Percentiles rank a stretch among this genome's conserved stretches.
Evolutionary conservation across 805 yeast species (phyloP).

Genomic region (Spathaspora arborariae): DNA sequence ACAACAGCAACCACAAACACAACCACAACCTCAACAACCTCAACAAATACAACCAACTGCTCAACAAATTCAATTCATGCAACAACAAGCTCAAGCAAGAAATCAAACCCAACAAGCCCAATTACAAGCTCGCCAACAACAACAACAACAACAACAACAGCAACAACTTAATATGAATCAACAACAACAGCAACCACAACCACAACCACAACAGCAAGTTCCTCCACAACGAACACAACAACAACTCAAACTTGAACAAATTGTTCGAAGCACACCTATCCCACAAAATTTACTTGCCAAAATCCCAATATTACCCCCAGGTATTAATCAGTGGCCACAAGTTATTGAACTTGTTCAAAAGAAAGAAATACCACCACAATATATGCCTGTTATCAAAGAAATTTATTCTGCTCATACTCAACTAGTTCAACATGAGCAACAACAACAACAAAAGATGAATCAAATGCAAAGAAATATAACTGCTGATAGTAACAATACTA

Average conservation of each 20-base stretch:
- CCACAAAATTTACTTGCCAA: constrained; percentile 63
- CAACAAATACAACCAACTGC: too few relatives aligned
- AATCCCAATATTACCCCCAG: constrained; percentile 75
- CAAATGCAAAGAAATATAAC: constrained; percentile 17
- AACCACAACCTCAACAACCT: constrained; percentile 9
- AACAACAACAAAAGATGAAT: constrained; percentile 33
- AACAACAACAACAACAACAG: constrained; percentile 39
- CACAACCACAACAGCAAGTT: constrained; percentile 9
- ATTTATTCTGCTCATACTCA: constrained; percentile 67
- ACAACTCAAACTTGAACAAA: constrained; percentile 11
- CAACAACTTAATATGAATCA: constrained; percentile 16
- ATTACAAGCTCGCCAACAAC: constrained; percentile 28
- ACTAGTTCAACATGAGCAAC: constrained; percentile 48
- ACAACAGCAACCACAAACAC: constrained; percentile 18
- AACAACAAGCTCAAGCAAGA: constrained; percentile 36
- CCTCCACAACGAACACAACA: constrained; percentile 14
- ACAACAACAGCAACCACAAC: constrained; percentile 10
- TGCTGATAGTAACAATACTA: constrained; percentile 9
- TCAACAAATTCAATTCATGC: constrained; percentile 33
- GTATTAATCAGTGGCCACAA: constrained; percentile 77
- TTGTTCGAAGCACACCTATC: constrained; percentile 64
- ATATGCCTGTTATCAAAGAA: constrained; percentile 57
- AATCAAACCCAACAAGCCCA: constrained; percentile 35
- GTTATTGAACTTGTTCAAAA: constrained; percentile 60
- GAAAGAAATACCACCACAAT: constrained; percentile 55